Percentiles rank a stretch among this genome's conserved stretches.
phyloP scores from a whole-genome alignment of 176 grass and related monocot species.

The Poa annua region DNA sequence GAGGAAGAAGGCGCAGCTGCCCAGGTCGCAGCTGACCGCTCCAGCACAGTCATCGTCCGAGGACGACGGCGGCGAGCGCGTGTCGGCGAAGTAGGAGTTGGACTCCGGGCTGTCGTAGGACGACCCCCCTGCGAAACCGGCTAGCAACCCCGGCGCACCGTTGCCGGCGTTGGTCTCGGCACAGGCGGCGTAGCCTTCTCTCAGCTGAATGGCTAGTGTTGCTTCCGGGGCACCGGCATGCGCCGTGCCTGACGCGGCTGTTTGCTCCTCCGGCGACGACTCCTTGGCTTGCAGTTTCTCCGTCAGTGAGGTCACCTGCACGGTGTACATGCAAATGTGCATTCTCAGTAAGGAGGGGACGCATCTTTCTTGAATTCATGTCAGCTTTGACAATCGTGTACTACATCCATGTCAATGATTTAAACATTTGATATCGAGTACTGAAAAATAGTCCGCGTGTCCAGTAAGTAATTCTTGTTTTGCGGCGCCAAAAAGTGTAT shows the following conservation, averaged over 20 bases:
- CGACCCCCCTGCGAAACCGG: conserved; percentile 27
- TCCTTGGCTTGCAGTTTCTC: conserved; percentile 65
- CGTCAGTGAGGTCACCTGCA: conserved; percentile 65
- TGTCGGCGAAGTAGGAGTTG: conserved; percentile 50
- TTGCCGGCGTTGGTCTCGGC: conserved; percentile 23
- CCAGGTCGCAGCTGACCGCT: conserved; percentile 12
- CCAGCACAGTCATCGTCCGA: conserved; percentile 59
- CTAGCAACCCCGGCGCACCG: not conserved
- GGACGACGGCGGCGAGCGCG: conserved; percentile 45
- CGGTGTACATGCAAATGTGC: not conserved
- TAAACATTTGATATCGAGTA: not conserved
- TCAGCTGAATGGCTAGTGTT: not conserved
- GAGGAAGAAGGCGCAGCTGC: conserved; percentile 47
- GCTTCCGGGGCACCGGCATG: not conserved
- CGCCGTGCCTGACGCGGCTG: not conserved
- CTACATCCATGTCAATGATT: not conserved
- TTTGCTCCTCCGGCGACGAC: conserved; percentile 7
- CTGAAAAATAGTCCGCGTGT: not conserved
- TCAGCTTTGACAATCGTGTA: not conserved
- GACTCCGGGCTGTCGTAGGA: conserved; percentile 54
- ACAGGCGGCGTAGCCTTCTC: conserved; percentile 39
- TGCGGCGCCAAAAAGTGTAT: not conserved
- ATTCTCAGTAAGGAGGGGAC: not conserved
- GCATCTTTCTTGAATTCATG: not conserved
- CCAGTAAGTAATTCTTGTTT: not conserved